phyloP scores from a whole-genome alignment of 164 flowering plant genomes.

The Vitis rotundifolia region DNA sequence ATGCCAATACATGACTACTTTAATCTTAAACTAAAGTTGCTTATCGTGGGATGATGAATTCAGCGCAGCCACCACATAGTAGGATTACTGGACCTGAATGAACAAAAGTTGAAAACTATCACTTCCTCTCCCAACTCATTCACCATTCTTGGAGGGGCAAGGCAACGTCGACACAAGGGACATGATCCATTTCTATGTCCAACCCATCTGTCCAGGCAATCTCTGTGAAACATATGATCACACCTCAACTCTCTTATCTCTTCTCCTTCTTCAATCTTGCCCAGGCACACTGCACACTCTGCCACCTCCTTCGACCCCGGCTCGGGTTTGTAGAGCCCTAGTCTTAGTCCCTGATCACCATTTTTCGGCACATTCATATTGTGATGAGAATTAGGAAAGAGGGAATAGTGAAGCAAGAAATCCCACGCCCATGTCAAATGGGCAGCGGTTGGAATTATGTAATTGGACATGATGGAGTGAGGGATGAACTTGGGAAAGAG shows the following conservation, averaged over 20 bases:
- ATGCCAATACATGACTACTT: not conserved
- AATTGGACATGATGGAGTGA: not conserved
- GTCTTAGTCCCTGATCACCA: not conserved
- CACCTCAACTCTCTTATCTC: conserved; percentile 37
- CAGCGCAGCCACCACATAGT: conserved; percentile 26
- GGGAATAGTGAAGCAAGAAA: conserved; percentile 8
- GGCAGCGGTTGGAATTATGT: not conserved
- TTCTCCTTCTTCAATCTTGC: conserved; percentile 32
- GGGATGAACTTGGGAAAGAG: not conserved
- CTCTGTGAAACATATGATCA: conserved; percentile 34
- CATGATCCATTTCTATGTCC: conserved; percentile 15
- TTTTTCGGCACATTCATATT: not conserved
- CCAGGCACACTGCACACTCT: conserved; percentile 37
- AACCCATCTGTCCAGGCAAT: conserved; percentile 37
- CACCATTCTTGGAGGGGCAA: not conserved
- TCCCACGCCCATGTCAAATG: conserved; percentile 17
- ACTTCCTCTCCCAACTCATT: conserved; percentile 10
- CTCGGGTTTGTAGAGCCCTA: not conserved
- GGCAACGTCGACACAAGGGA: conserved; percentile 30
- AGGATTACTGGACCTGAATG: not conserved
- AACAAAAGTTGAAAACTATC: conserved; percentile 6
- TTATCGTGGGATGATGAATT: not conserved
- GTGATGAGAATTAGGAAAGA: not conserved
- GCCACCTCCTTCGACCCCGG: not conserved
- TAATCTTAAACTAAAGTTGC: not conserved